phyloP scores from a whole-genome alignment of 2,329 filamentous ascomycete species.

The Cladosporium oxysporum region DNA sequence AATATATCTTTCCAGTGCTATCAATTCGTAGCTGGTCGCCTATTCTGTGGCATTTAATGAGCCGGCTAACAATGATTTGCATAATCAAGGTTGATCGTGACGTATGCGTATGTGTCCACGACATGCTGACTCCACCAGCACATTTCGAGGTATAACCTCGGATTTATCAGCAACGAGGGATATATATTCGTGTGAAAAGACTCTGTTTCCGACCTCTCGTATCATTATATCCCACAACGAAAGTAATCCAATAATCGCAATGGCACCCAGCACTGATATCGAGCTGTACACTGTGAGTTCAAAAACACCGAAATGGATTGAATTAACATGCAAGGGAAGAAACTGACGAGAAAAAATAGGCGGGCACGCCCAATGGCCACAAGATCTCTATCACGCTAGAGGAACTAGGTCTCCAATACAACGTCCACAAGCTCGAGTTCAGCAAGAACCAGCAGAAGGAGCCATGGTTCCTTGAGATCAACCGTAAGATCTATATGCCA shows the following conservation, averaged over 20 bases:
- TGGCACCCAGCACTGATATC: slow-evolving; percentile 12
- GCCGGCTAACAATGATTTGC: background rate
- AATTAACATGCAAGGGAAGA: background rate
- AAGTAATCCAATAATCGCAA: background rate
- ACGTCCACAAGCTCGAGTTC: slow-evolving; percentile 69
- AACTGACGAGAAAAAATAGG: background rate
- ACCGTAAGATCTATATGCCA: slow-evolving; percentile 47
- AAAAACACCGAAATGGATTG: background rate
- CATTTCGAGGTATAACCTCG: slow-evolving; percentile 3
- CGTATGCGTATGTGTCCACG: background rate
- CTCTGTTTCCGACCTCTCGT: background rate
- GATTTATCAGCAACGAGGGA: background rate
- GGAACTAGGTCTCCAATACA: slow-evolving; percentile 75
- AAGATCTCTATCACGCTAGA: slow-evolving; percentile 74
- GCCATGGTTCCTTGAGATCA: slow-evolving; percentile 83
- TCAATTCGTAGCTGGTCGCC: too few relatives aligned
- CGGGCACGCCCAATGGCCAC: background rate
- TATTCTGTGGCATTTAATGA: too few relatives aligned
- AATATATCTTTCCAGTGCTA: too few relatives aligned
- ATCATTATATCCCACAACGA: background rate
- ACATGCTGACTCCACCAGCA: slow-evolving; percentile 1
- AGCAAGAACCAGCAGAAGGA: slow-evolving; percentile 73
- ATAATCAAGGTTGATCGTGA: slow-evolving; percentile 8
- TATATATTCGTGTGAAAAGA: background rate
- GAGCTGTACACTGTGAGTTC: background rate